Conservation (phyloP, 2,329 filamentous ascomycete species). For the Colletotrichum liaoningense region DNA sequence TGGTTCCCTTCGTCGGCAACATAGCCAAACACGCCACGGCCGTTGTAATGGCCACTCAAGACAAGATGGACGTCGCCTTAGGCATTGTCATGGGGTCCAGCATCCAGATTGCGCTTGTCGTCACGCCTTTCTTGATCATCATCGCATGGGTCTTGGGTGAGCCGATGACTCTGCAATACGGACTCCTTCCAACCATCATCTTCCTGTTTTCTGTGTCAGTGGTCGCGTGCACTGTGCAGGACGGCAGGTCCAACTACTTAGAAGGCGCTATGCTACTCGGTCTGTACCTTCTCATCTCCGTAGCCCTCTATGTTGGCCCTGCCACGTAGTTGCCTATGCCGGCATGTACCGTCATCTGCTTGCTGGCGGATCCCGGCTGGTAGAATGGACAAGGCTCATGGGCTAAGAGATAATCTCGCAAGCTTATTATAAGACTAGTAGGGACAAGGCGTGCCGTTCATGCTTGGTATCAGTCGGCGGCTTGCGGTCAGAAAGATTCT, state of each 20-base stretch:
- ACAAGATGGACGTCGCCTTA: constrained; percentile 81
- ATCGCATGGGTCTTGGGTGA: constrained; percentile 80
- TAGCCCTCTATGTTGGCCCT: constrained; percentile 70
- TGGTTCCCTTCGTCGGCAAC: constrained; percentile 84
- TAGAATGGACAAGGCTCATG: too few species aligned
- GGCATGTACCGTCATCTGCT: too few species aligned
- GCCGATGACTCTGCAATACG: constrained; percentile 83
- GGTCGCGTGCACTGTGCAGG: constrained; percentile 81
- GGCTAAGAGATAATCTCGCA: too few species aligned
- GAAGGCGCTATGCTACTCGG: constrained; percentile 78
- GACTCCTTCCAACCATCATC: constrained; percentile 82
- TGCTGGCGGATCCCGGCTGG: too few species aligned
- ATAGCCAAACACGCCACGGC: constrained; percentile 49
- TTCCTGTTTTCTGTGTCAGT: constrained; percentile 82
- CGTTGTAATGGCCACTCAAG: constrained; percentile 57
- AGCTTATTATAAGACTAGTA: too few species aligned
- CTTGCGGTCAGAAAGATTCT: too few species aligned
- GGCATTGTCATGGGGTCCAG: constrained; percentile 85
- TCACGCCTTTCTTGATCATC: constrained; percentile 84
- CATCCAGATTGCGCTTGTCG: constrained; percentile 84
- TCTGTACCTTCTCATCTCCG: constrained; percentile 69
- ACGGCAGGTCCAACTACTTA: constrained; percentile 86
- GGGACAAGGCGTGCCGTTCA: too few species aligned
- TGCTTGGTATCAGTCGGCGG: too few species aligned
- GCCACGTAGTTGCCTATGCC: too few species aligned